Evolutionary conservation across 2,329 filamentous ascomycete genomes (phyloP).

Genomic region (Cladosporium sp.): DNA sequence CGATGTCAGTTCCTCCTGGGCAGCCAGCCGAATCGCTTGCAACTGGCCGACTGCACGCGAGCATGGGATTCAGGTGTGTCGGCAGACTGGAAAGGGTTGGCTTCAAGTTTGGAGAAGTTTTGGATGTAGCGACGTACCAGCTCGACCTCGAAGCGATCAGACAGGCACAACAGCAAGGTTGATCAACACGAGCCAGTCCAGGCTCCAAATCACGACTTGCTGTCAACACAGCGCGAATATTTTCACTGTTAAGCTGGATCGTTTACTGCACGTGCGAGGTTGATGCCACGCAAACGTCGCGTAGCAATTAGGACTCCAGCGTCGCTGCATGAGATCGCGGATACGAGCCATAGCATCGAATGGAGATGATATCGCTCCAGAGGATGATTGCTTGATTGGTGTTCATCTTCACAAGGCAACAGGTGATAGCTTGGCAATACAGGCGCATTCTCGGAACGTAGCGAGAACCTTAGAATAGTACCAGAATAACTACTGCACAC

Average conservation of each 20-base stretch:
- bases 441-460: background rate
- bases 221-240: background rate
- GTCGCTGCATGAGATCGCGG: background rate
- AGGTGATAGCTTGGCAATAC: background rate
- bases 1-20: slow-evolving; percentile 26
- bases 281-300: background rate
- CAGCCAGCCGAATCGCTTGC: slow-evolving; percentile 22
- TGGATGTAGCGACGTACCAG: slow-evolving; percentile 28
- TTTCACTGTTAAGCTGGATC: background rate
- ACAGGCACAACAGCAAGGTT: slow-evolving; percentile 15
- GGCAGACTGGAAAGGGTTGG: slow-evolving; percentile 27
- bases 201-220: background rate
- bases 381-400: background rate
- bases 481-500: background rate
- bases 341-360: background rate
- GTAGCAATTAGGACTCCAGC: background rate
- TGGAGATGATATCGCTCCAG: background rate
- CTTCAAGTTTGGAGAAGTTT: slow-evolving; percentile 25
- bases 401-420: background rate
- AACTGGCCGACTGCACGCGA: slow-evolving; percentile 26
- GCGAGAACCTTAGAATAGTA: background rate
- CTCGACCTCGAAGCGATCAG: slow-evolving; percentile 24
- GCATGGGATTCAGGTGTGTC: slow-evolving; percentile 25
- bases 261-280: background rate
- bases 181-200: background rate